Base-by-base conservation (phyloP, 2,329 filamentous ascomycete species). In the Pezicula rhizophila region DNA sequence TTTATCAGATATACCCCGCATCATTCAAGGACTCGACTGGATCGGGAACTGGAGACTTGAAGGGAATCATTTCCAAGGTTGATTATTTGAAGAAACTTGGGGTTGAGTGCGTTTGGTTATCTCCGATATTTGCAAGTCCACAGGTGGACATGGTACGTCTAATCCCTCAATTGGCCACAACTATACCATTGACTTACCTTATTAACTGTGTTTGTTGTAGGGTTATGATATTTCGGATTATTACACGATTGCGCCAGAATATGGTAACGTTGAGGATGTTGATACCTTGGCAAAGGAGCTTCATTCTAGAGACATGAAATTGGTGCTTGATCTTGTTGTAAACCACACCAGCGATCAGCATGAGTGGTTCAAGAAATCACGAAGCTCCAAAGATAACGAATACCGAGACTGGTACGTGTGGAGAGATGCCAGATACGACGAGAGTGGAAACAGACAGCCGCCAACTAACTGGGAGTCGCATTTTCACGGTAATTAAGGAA, bases 291-390 rank as follows among this genome's bases (percentile, higher is more conserved):
- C 87, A 45, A 59, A 73, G 18, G 77, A 77, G 31, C 73, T 78
- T 26, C 80, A 85, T 50, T 64, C 72, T 12, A 73, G 82, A 7
- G 80, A 76, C 2, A 87, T 90, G 77, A 80, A 78, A 57, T 68
- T 89, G 12, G 79, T 90, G 49, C 75, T 89, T 52, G 85, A 90
- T 59, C 71, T 90, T 5, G 86, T 90, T 1, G 77, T 89, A 54
- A 91, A 90, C 55, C 87, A 91, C 64, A 89, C 85, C 0, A 85
- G 80, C 3, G 78, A 84, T 54, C 75, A 87, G 61, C 82, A 87
- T 58, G 72, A 74, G 2, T 89, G 78, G 79, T 83, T 82, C 58
- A 62, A 67, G 48, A 74, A 81, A 53, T 79, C 76, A 2, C 67
- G 70, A 2, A 70, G 68, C 2, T 75, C 72, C 1, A 74, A 69